Evolutionary conservation across 1,139 yeast species (phyloP).

Genomic region (Pichia sp.): DNA sequence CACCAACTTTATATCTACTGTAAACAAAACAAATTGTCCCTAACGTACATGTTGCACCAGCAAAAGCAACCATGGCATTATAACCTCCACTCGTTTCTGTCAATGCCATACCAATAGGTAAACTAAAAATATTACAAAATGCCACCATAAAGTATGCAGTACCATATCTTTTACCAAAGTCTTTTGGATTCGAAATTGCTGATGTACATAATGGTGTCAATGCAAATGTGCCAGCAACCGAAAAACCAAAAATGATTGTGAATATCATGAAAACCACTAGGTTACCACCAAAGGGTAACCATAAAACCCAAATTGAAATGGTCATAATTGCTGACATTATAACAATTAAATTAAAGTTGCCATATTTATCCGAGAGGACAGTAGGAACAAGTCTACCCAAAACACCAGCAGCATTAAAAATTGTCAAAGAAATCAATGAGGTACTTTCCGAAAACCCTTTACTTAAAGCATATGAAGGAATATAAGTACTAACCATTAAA

Average conservation of each 20-base stretch:
- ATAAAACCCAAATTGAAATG: conserved; percentile 36
- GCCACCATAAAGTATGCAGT: conserved; percentile 41
- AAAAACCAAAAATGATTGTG: conserved; percentile 47
- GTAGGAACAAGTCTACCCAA: conserved; percentile 56
- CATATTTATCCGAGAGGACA: conserved; percentile 46
- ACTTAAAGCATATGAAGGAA: conserved; percentile 48
- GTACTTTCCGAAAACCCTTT: conserved; percentile 48
- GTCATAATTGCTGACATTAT: conserved; percentile 38
- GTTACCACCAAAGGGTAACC: conserved; percentile 49
- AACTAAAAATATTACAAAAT: conserved; percentile 39
- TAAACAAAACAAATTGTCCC: conserved; percentile 27
- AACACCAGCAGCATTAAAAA: conserved; percentile 54
- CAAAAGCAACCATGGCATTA: conserved; percentile 34
- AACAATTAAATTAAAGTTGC: conserved; percentile 49
- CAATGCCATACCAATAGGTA: conserved; percentile 46
- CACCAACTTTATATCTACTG: conserved; percentile 21
- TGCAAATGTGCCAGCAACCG: conserved; percentile 43
- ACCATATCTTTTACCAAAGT: conserved; percentile 46
- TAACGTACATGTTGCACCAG: conserved; percentile 32
- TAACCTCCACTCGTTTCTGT: conserved; percentile 30
- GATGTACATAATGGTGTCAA: conserved; percentile 47
- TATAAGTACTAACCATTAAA: conserved; percentile 46
- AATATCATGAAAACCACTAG: conserved; percentile 39
- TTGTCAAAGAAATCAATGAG: conserved; percentile 47
- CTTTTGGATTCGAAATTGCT: conserved; percentile 41